Evolutionary conservation across 371 early-diverging fungal species (phyloP).

Genomic region (Batrachochytrium dendrobatidis): DNA sequence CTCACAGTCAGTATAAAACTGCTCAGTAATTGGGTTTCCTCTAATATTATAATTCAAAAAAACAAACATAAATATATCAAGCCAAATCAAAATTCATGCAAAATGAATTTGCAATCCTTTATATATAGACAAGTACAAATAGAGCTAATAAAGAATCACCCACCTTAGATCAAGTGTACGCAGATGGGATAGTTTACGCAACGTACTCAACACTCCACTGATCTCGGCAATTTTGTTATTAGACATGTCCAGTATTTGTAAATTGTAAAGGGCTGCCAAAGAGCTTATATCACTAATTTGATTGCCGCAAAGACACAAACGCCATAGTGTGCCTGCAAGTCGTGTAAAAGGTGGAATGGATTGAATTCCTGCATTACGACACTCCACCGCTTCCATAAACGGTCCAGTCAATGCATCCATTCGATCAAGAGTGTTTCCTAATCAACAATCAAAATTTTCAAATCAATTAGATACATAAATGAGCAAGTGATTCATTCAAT

Average conservation of each 20-base stretch:
- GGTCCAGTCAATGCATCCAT: too few species aligned
- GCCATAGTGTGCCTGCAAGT: background rate
- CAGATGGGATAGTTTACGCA: slow-evolving; percentile 7
- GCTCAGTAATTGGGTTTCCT: slow-evolving; percentile 16
- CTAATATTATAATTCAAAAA: slow-evolving; percentile 3
- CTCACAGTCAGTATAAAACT: slow-evolving; percentile 9
- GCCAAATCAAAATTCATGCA: too few species aligned
- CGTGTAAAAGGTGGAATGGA: slow-evolving; percentile 9
- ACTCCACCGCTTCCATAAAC: slow-evolving; percentile 4
- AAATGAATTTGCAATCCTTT: background rate
- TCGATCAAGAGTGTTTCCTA: too few species aligned
- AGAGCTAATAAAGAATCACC: slow-evolving; percentile 1
- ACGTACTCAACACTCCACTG: background rate
- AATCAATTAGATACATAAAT: too few species aligned
- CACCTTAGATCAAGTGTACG: slow-evolving; percentile 22
- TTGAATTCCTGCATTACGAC: slow-evolving; percentile 1
- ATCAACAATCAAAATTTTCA: too few species aligned
- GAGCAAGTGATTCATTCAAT: too few species aligned
- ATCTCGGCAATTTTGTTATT: slow-evolving; percentile 11
- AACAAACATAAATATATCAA: background rate
- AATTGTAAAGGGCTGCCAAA: slow-evolving; percentile 5
- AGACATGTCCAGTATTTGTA: slow-evolving; percentile 11
- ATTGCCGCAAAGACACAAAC: slow-evolving; percentile 14
- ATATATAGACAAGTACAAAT: background rate
- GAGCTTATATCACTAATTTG: slow-evolving; percentile 3